These are phyloP conservation scores for Kwoniella newhampshirensis DNA, from an alignment of 768 basidiomycete species.

Conservation along the genomic window DNA sequence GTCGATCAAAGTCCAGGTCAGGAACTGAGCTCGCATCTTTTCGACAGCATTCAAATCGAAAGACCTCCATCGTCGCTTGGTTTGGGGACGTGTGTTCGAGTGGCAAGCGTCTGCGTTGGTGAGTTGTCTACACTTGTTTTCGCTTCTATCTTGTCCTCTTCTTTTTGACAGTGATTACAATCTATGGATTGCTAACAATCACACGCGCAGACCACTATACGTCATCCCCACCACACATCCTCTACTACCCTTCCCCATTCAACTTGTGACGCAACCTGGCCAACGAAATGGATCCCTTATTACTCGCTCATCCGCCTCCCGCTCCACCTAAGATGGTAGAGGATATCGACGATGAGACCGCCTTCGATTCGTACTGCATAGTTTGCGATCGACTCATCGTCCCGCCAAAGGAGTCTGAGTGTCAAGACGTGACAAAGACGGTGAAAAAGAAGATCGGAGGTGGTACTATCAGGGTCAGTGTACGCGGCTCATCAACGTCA, in stretches of 20 bases:
- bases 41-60: too few species aligned
- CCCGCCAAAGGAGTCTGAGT: constrained; percentile 21
- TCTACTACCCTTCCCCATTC: constrained; percentile 1
- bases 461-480: constrained; percentile 40
- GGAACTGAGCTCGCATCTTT: too few species aligned
- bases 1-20: too few species aligned
- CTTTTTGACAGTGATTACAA: not conserved
- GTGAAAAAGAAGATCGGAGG: constrained; percentile 29
- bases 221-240: not conserved
- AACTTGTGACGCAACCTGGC: too few species aligned
- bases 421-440: constrained; percentile 7
- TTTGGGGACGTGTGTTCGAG: too few species aligned
- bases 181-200: not conserved
- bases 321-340: not conserved
- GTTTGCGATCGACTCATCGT: constrained; percentile 44
- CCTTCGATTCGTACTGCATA: constrained; percentile 43
- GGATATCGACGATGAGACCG: constrained; percentile 27
- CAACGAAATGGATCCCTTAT: constrained; percentile 21
- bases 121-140: too few species aligned
- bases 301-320: constrained; percentile 18
- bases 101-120: too few species aligned
- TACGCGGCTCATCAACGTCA: not conserved
- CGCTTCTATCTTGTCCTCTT: not conserved
- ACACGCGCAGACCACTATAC: not conserved
- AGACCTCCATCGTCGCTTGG: too few species aligned